Base-by-base conservation (phyloP, 164 flowering plant species). In the Hamamelis virginiana region DNA sequence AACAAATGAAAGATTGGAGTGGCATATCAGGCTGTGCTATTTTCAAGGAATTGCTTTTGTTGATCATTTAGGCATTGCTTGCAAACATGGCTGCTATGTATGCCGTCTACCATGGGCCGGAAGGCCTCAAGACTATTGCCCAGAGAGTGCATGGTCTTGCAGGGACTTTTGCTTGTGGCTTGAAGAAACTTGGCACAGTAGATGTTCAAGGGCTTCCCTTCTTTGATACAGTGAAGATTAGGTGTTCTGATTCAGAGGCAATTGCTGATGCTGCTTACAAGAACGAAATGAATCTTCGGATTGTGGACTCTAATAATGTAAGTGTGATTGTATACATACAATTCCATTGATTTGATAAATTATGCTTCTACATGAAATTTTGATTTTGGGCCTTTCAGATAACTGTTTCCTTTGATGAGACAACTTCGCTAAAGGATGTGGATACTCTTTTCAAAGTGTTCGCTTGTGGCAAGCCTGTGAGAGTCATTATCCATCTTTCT, bases 51-150 rank as follows among this genome's bases (percentile, higher is more conserved):
- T 46, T 13, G 6, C 44, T 11, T 43, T 66, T 53, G 38, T 65
- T n/a, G n/a, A n/a, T 68, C 76, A 8, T 80, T 48, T 67, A 95
- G 99, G 99, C 98, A 10, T 76, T 95, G 74, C 96, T 95, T 71
- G 99, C 99, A 73, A 95, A 95, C 77, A 92, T 95, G 99, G 91
- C 99, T 80, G 97, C 98, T 59, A 95, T 95, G 99, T 95, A 84
- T 80, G 96, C 97, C 26, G 92, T 95, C 48, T 95, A 95, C 73
- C 99, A 95, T 77, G 98, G 99, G 67, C 99, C 99, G 12, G 94
- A 81, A 75, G 99, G 99, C 64, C 90, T 95, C 43, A 92, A 95
- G 75, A 60, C 85, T 52, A 92, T 95, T 44, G 89, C 89, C 26
- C 85, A 92, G 59, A 75, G 99, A 22, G 96, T 88, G 23, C 99